A percentile compares a stretch with the other conserved stretches of the same genome.
phyloP scores from a whole-genome alignment of 306 rosid genomes.

The Trifolium repens region DNA sequence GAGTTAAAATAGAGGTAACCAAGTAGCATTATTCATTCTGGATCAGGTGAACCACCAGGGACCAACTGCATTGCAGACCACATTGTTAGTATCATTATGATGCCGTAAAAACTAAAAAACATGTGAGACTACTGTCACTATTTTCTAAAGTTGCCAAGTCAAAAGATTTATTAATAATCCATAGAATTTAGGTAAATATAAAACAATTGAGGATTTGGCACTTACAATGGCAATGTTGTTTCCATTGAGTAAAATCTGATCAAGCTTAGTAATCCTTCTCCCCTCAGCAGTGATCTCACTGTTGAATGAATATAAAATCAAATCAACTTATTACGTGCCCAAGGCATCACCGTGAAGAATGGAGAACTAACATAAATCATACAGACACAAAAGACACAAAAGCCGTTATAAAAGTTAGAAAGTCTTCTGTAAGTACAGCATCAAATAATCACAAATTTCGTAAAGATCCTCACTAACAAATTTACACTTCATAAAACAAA shows the following conservation, averaged over 20 bases:
- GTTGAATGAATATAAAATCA: slow-evolving; percentile 40
- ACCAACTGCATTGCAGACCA: slow-evolving; percentile 66
- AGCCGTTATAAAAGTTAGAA: background rate
- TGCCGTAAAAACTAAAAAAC: background rate
- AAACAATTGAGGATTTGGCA: slow-evolving; percentile 46
- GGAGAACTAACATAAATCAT: slow-evolving; percentile 32
- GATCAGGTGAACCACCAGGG: slow-evolving; percentile 86
- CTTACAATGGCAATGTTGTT: slow-evolving; percentile 99
- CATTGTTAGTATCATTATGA: slow-evolving; percentile 26
- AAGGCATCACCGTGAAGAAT: background rate
- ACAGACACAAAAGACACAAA: slow-evolving; percentile 26
- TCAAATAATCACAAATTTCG: slow-evolving; percentile 7
- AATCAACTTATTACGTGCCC: slow-evolving; percentile 30
- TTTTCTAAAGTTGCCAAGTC: background rate
- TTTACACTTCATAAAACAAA: slow-evolving; percentile 7
- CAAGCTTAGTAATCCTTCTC: slow-evolving; percentile 95
- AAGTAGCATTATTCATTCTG: slow-evolving; percentile 57
- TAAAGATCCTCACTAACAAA: background rate
- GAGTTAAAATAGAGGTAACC: slow-evolving; percentile 22
- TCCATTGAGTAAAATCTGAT: slow-evolving; percentile 93
- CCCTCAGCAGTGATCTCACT: slow-evolving; percentile 97
- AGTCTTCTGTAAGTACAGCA: background rate
- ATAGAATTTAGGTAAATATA: background rate
- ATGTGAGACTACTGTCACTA: slow-evolving; percentile 1
- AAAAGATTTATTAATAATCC: slow-evolving; percentile 5